Conservation (phyloP, 2,329 filamentous ascomycete genomes). For the Karstenula rhodostoma region DNA sequence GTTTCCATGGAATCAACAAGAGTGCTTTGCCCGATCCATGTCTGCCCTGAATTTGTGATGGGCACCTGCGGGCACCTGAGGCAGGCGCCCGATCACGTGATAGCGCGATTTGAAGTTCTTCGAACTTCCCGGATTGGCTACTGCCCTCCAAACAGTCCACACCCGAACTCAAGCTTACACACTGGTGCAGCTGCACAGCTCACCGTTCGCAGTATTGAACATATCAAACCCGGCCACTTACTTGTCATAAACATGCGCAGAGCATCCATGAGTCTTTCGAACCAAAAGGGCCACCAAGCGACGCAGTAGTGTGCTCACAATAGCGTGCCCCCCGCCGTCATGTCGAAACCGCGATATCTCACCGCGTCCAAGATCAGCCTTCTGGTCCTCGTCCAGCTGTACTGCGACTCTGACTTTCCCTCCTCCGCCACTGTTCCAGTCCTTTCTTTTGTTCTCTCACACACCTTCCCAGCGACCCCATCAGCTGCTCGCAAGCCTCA, state of each 20-base stretch:
- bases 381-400: constrained; percentile 81
- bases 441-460: constrained; percentile 79
- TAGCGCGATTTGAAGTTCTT: constrained; percentile 2
- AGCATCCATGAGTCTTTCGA: not conserved
- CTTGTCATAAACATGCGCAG: not conserved
- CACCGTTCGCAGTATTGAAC: not conserved
- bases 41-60: not conserved
- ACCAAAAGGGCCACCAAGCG: not conserved
- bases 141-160: not conserved
- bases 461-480: constrained; percentile 60
- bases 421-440: constrained; percentile 76
- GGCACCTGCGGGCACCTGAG: not conserved
- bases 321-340: constrained; percentile 14
- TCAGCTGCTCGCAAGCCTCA: constrained; percentile 32
- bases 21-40: not conserved
- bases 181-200: not conserved
- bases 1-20: not conserved
- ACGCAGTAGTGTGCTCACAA: not conserved
- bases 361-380: constrained; percentile 90
- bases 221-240: not conserved
- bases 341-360: constrained; percentile 78
- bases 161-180: not conserved
- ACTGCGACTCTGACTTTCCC: constrained; percentile 75
- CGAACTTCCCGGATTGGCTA: not conserved
- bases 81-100: constrained; percentile 7